Evolutionary conservation across 768 basidiomycete genomes (phyloP), one percentile per base, ranked within the genome.

Genomic region (Xerocomellus dryophilus): DNA sequence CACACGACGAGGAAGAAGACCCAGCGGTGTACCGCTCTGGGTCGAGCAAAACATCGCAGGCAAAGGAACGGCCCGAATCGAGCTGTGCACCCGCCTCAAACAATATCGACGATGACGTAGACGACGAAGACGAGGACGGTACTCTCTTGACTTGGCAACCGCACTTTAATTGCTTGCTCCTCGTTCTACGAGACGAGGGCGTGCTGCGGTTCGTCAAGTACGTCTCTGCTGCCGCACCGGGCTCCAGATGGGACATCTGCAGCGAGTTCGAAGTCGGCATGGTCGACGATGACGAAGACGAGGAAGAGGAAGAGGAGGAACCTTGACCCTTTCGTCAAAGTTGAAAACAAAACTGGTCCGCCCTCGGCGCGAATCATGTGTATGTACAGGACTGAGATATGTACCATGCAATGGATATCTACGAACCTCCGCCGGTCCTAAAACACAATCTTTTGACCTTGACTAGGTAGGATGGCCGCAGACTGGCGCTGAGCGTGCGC

Each of bases 121-220:
- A 58, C 9, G 76, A 72, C 2, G 78, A 78, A 0, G 77, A 74
- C 49, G 88, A 89, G 47, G 84, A 84, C 42, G 81, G 84, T 45
- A 94, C 94, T 6, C 75, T 98, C 20, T 72, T 98, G 39, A 91
- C 90, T 5, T 86, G 91, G 41, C 88, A 91, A 60, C 90, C 94
- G 0, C 87, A 88, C 5, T 98, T 93, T 74, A 98, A 98, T 70
- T 81, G 86, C 17, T 77, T 98, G 9, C 76, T 95, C 27, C 78
- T 98, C 35, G 95, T 98, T 21, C 74, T 98, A 53, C 81, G 96
- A 15, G 96, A 98, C 69, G 90, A 93, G 65, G 82, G 89, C 18
- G 94, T 98, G 43, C 86, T 98, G 84, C 83, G 83, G 39, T 98
- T 98, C 68, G 92, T 95, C 58, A 98, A 98, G 69, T 98, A 98